A percentile compares a stretch with the other conserved stretches of the same genome.
Evolutionary conservation across 2,329 filamentous ascomycete genomes (phyloP).

Genomic region (Nothophaeocryptopus gaeumannii): DNA sequence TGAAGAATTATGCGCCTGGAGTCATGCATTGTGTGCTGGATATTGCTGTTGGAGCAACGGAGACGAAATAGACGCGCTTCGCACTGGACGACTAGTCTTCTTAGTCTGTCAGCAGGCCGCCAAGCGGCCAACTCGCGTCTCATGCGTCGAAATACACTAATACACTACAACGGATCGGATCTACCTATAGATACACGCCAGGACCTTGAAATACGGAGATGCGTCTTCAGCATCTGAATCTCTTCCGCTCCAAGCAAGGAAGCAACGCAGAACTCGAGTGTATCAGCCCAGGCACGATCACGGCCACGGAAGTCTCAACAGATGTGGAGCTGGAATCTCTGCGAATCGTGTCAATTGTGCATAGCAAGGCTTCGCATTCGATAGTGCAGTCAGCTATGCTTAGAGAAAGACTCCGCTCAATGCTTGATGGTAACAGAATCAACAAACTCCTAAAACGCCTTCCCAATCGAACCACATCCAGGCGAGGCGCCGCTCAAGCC

Average conservation of each 20-base stretch:
- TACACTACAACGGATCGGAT: neutral
- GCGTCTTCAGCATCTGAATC: no score
- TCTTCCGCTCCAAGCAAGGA: no score
- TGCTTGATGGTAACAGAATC: no score
- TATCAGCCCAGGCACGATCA: no score
- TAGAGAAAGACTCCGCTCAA: no score
- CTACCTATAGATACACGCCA: neutral
- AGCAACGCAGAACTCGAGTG: no score
- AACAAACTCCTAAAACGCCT: no score
- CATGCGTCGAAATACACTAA: neutral
- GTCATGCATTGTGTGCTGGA: slow-evolving; percentile 63
- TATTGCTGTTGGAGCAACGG: slow-evolving; percentile 34
- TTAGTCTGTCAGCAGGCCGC: neutral
- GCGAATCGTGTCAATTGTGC: neutral
- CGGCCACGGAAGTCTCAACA: no score
- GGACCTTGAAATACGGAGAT: neutral
- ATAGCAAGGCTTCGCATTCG: neutral
- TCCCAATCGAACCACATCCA: no score
- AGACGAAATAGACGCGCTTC: neutral
- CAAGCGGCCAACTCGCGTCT: neutral
- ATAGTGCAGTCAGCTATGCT: no score
- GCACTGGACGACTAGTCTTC: neutral
- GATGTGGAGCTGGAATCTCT: no score
- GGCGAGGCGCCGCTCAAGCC: no score
- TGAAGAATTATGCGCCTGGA: slow-evolving; percentile 62